phyloP scores from a whole-genome alignment of 2,329 filamentous ascomycete genomes.

The Sporothrix pseudoabietina region DNA sequence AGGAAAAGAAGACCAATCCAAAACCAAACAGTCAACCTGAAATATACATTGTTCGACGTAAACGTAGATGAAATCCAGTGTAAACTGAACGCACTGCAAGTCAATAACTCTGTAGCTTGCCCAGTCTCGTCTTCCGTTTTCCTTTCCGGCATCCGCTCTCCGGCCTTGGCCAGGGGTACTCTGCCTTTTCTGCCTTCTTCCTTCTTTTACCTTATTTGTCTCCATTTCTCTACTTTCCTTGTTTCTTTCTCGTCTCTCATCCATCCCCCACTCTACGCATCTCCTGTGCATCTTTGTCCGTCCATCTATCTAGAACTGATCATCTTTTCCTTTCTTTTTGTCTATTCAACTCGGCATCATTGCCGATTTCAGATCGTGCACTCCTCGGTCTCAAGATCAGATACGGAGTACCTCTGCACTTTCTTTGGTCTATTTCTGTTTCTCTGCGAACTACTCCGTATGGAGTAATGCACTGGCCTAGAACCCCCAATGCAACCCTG shows the following conservation, averaged over 20 bases:
- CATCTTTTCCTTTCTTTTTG: neutral
- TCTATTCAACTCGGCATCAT: neutral
- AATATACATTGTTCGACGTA: neutral
- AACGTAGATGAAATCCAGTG: neutral
- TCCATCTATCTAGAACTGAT: conserved; percentile 7
- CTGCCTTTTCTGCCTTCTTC: neutral
- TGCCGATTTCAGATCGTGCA: neutral
- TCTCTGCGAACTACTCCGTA: too few species aligned
- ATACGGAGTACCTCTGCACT: neutral
- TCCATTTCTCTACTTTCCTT: neutral
- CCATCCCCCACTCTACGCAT: neutral
- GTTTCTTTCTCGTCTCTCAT: neutral
- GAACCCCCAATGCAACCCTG: neutral
- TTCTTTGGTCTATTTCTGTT: neutral
- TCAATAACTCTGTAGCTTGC: neutral
- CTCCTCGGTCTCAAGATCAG: neutral
- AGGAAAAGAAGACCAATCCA: neutral
- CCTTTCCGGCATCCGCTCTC: conserved; percentile 17
- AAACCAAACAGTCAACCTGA: neutral
- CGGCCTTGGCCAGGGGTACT: conserved; percentile 9
- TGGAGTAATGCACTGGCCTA: neutral
- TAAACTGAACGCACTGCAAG: conserved; percentile 6
- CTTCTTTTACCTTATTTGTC: neutral
- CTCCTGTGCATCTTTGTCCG: neutral
- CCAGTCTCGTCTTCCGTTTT: conserved; percentile 5